phyloP scores from a whole-genome alignment of 2,329 filamentous ascomycete genomes.

The Diaporthe australafricana region DNA sequence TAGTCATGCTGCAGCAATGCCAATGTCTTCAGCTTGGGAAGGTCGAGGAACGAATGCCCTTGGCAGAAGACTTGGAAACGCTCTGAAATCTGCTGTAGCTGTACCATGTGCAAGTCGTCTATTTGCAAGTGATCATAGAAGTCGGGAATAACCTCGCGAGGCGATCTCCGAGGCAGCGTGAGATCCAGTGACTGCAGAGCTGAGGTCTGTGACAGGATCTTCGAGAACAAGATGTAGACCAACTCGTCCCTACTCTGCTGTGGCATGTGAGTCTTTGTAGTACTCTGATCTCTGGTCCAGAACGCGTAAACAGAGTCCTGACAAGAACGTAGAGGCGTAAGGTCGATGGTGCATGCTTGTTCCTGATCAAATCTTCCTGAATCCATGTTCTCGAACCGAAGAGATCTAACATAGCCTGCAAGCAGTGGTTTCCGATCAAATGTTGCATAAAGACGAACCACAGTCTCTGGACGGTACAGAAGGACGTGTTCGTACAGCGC shows the following conservation, averaged over 20 bases:
- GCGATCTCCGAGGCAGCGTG: background rate
- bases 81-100: background rate
- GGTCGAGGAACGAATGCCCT: background rate
- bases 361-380: too few species aligned
- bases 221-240: background rate
- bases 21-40: background rate
- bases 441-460: background rate
- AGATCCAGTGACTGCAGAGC: background rate
- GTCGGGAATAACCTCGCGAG: accelerated
- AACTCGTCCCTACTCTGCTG: background rate
- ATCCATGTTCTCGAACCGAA: too few species aligned
- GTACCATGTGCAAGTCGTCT: too few species aligned
- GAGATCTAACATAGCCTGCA: background rate
- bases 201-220: background rate
- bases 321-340: background rate
- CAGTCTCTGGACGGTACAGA: too few species aligned
- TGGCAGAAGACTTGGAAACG: background rate
- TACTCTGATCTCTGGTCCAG: background rate
- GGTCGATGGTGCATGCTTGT: background rate
- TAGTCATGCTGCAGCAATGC: background rate
- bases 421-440: background rate
- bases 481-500: background rate
- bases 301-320: background rate
- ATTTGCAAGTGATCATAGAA: too few species aligned
- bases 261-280: background rate